Percentiles rank a stretch among this genome's conserved stretches.
Evolutionary conservation across 2,329 filamentous ascomycete species (phyloP).

Genomic region (Penicillium janthinellum): DNA sequence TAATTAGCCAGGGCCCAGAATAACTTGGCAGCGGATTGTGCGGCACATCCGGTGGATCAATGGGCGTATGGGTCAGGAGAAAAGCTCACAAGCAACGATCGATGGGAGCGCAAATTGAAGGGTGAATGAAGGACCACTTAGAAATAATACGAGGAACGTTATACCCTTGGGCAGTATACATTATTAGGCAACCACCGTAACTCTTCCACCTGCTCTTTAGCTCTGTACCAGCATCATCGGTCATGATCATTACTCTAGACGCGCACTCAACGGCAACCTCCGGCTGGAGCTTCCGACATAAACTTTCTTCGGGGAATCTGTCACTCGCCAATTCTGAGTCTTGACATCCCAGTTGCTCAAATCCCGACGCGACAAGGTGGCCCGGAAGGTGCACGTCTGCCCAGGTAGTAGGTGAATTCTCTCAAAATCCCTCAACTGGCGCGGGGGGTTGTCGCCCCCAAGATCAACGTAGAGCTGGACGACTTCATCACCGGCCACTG

Average conservation of each 20-base stretch:
- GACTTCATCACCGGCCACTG: slow-evolving; percentile 68
- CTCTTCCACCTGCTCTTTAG: neutral
- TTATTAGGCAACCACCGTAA: neutral
- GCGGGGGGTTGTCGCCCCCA: slow-evolving; percentile 2
- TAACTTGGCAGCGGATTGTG: too few species aligned
- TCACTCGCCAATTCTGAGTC: slow-evolving; percentile 72
- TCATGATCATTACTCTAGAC: neutral
- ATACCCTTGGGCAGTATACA: neutral
- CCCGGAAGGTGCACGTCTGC: slow-evolving; percentile 35
- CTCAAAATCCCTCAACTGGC: slow-evolving; percentile 13
- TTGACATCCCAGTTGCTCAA: slow-evolving; percentile 76
- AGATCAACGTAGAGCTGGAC: slow-evolving; percentile 54
- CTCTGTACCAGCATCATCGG: neutral
- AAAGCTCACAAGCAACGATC: too few species aligned
- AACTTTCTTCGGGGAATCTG: slow-evolving; percentile 53
- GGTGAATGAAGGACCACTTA: too few species aligned
- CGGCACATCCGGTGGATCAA: too few species aligned
- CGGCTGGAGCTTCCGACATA: slow-evolving; percentile 48
- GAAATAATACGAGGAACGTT: too few species aligned
- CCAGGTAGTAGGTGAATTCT: slow-evolving; percentile 2
- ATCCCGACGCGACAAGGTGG: slow-evolving; percentile 71
- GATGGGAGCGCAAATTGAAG: too few species aligned
- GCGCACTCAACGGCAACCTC: slow-evolving; percentile 7
- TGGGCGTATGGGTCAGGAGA: too few species aligned
- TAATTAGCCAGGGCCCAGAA: too few species aligned